Evolutionary conservation across 169 alveolate genomes (phyloP).

Genomic region (Plasmodium inui): DNA sequence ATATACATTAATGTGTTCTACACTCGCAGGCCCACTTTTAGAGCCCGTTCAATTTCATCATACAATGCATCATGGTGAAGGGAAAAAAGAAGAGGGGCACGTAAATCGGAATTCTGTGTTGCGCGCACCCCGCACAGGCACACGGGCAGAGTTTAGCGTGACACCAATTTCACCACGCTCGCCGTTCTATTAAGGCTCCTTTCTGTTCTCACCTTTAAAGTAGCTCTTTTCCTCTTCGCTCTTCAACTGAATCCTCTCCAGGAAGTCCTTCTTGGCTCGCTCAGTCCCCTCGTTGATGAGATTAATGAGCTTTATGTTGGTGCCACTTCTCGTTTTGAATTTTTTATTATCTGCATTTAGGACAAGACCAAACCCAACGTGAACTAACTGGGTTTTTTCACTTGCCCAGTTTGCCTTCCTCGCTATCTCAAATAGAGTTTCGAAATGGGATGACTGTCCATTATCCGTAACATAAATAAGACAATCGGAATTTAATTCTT

Average conservation of each 20-base stretch:
- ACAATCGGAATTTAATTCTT: conserved; percentile 89
- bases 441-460: conserved; percentile 96
- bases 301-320: conserved; percentile 93
- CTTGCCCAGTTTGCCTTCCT: conserved; percentile 88
- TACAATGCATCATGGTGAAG: background rate
- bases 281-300: conserved; percentile 97
- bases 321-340: conserved; percentile 97
- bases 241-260: conserved; percentile 83
- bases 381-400: conserved; percentile 87
- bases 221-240: conserved; percentile 79
- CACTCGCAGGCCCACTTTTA: background rate
- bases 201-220: conserved; percentile 17
- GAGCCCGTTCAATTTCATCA: background rate
- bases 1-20: background rate
- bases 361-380: conserved; percentile 98
- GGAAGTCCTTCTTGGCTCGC: conserved; percentile 93
- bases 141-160: background rate
- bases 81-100: background rate
- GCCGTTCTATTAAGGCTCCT: background rate
- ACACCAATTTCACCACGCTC: background rate
- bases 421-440: conserved; percentile 95
- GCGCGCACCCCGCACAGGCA: background rate
- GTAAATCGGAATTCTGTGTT: background rate
- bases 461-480: conserved; percentile 95
- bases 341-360: conserved; percentile 94